A percentile compares a stretch with the other conserved stretches of the same genome.
Conservation (phyloP, 495 filamentous ascomycete genomes). For the Aspergillus heteromorphus region DNA sequence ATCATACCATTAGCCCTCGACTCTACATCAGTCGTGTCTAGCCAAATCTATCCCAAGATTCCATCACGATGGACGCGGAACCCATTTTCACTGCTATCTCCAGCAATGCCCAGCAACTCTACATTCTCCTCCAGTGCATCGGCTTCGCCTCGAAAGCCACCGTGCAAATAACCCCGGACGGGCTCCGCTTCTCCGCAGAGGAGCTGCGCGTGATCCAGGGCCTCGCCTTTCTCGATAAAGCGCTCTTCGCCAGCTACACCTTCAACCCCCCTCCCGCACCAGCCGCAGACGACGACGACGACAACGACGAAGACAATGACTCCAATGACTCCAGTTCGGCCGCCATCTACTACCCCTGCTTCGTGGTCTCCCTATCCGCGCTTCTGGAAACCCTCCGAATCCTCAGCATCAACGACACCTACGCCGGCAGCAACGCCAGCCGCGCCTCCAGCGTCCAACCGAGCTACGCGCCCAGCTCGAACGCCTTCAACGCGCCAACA, state of each 20-base stretch:
- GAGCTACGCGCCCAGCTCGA: slow-evolving; percentile 37
- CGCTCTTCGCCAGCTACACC: slow-evolving; percentile 78
- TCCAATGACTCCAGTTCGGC: slow-evolving; percentile 18
- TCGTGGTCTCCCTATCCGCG: slow-evolving; percentile 80
- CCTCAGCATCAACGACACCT: slow-evolving; percentile 72
- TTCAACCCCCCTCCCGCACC: slow-evolving; percentile 44
- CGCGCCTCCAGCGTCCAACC: slow-evolving; percentile 46
- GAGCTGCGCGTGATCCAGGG: slow-evolving; percentile 83
- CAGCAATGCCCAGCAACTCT: slow-evolving; percentile 79
- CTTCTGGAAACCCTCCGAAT: slow-evolving; percentile 94
- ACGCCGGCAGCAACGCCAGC: slow-evolving; percentile 42
- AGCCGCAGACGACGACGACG: no score
- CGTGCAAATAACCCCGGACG: slow-evolving; percentile 75
- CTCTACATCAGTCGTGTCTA: slow-evolving; percentile 3
- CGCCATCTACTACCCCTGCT: slow-evolving; percentile 38
- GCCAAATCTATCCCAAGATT: slow-evolving; percentile 4
- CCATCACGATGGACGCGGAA: slow-evolving; percentile 22
- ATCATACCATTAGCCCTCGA: slow-evolving; percentile 13
- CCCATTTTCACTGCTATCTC: slow-evolving; percentile 79
- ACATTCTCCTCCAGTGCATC: slow-evolving; percentile 84
- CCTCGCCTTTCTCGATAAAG: slow-evolving; percentile 75
- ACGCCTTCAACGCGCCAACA: slow-evolving; percentile 69
- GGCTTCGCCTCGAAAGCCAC: slow-evolving; percentile 75
- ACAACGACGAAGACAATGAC: slow-evolving; percentile 15
- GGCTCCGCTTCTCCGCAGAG: slow-evolving; percentile 80